These are phyloP conservation scores for Fusarium decemcellulare DNA, from an alignment of 2,329 filamentous ascomycete genomes.

Conservation along the genomic window DNA sequence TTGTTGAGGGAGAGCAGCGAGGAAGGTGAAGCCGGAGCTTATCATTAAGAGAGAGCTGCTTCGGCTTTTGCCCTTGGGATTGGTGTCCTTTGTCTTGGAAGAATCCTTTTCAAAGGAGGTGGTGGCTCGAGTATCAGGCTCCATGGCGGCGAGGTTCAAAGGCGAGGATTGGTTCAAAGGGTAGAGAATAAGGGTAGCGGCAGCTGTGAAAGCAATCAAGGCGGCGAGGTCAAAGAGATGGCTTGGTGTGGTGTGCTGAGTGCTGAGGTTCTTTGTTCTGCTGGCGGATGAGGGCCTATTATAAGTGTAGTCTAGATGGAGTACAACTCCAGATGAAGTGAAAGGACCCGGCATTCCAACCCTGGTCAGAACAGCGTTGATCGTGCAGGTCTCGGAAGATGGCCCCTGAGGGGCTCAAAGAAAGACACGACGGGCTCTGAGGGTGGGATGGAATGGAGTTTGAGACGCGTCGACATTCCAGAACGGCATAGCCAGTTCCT, in stretches of 20 bases:
- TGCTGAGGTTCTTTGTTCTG: slow-evolving; percentile 31
- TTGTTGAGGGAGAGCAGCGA: slow-evolving; percentile 45
- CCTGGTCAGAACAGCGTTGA: slow-evolving; percentile 31
- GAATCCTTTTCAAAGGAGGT: slow-evolving; percentile 46
- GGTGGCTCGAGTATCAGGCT: slow-evolving; percentile 40
- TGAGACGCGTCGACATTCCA: slow-evolving; percentile 45
- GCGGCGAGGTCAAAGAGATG: slow-evolving; percentile 32
- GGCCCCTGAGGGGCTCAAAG: slow-evolving; percentile 33
- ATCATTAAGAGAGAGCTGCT: slow-evolving; percentile 47
- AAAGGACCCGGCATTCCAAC: slow-evolving; percentile 33
- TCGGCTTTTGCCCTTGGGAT: slow-evolving; percentile 40
- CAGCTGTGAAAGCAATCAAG: slow-evolving; percentile 7
- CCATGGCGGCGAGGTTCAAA: slow-evolving; percentile 34
- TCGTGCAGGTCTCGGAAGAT: slow-evolving; percentile 33
- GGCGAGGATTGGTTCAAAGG: slow-evolving; percentile 1
- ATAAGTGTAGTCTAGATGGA: slow-evolving; percentile 38
- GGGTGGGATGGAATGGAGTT: slow-evolving; percentile 47
- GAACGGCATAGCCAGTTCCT: slow-evolving; percentile 43
- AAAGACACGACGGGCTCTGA: slow-evolving; percentile 27
- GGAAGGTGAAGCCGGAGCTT: slow-evolving; percentile 47
- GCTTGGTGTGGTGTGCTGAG: slow-evolving; percentile 28
- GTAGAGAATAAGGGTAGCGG: slow-evolving; percentile 5
- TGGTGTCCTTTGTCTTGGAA: slow-evolving; percentile 44
- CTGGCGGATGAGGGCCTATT: slow-evolving; percentile 39
- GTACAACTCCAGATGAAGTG: slow-evolving; percentile 20